Base-by-base conservation (phyloP, 2,329 filamentous ascomycete genomes). In the Penicillium sp. region DNA sequence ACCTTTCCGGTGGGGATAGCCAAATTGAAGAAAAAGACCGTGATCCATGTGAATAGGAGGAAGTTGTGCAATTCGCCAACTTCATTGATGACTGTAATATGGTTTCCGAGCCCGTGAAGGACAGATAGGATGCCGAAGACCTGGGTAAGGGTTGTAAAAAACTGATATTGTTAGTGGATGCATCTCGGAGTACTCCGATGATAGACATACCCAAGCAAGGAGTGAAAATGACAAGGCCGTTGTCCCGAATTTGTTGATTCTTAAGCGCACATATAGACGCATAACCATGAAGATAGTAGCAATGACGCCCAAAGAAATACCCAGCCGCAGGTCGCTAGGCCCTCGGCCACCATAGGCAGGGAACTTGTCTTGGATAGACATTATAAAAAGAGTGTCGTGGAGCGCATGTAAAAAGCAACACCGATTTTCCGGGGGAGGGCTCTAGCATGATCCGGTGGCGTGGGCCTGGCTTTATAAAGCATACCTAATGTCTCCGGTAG, bases 21-120 rank as follows among this genome's bases (percentile, higher is more conserved):
- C 16, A 65, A 37, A 44, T 65, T 65, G 50, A 65, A 65, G 43
- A 65, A 65, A 24, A 65, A 65, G 5, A 65, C 63, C 21, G 63
- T 65, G 19, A 63, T 54, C 63, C 63, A 65, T 22, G 63, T 65
- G 37, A 57, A 65, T 16, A 63, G 54, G 33, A 65, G 59, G 48
- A 65, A 65, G 37, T 65, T 60, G 41, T 56, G 55, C 22, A 63
- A 35, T 52, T 65, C 37, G 44, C 63, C 63, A 13, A 56, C 57
- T 59, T 60, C 29, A 5, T 13, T 24, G 41, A 65, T 60, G 52
- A 57, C 10, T 14, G 56, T 55, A 37, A 65, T 62, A 29, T 65
- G 61, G 43, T 65, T 65, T 26, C 63, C 63, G 10, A 65, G 56
- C n/a, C 63, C 63, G 13, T 65, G 61, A 6, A 63, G 56, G 26